A percentile compares a stretch with the other conserved stretches of the same genome.
These are phyloP conservation scores for Fragaria nilgerrensis DNA, from an alignment of 306 rosid genomes.

Conservation along the genomic window DNA sequence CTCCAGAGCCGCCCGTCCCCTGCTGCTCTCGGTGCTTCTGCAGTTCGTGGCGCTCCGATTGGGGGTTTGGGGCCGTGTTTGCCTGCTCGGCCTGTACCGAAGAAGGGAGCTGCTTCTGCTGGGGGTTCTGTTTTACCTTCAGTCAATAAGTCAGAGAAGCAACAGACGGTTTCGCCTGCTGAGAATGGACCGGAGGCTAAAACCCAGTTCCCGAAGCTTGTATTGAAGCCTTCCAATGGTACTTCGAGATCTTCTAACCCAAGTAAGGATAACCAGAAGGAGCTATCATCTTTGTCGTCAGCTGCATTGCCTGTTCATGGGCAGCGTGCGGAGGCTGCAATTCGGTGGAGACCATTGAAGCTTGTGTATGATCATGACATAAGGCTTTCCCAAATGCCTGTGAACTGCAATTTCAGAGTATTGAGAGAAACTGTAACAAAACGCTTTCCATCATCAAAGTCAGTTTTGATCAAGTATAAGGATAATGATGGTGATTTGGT, in stretches of 20 bases:
- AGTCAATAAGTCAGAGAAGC: constrained; percentile 56
- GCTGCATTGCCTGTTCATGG: constrained; percentile 28
- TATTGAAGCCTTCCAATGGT: constrained; percentile 63
- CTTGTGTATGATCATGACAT: constrained; percentile 87
- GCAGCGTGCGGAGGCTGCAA: constrained; percentile 32
- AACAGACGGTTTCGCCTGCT: constrained; percentile 38
- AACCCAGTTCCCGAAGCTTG: constrained; percentile 56
- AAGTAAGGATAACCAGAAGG: constrained; percentile 46
- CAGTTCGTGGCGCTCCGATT: constrained; percentile 91
- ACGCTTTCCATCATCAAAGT: constrained; percentile 81
- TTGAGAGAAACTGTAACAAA: constrained; percentile 77
- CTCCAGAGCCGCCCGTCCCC: constrained; percentile 99
- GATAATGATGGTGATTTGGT: constrained; percentile 92
- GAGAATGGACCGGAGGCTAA: constrained; percentile 64
- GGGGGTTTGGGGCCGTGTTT: constrained; percentile 84
- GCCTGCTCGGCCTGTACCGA: constrained; percentile 62
- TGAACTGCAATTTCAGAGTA: constrained; percentile 45
- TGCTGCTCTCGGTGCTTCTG: constrained; percentile 97
- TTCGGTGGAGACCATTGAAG: constrained; percentile 64
- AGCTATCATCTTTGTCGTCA: constrained; percentile 33
- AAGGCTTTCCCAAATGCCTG: constrained; percentile 85
- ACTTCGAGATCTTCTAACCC: constrained; percentile 35
- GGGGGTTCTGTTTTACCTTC: constrained; percentile 37
- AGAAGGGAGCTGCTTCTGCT: constrained; percentile 46
- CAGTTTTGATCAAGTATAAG: constrained; percentile 85